Evolutionary conservation across 352 stramenopile genomes (phyloP), one percentile per base, ranked within the genome.

Genomic region (Halophytophthora batemanensis): DNA sequence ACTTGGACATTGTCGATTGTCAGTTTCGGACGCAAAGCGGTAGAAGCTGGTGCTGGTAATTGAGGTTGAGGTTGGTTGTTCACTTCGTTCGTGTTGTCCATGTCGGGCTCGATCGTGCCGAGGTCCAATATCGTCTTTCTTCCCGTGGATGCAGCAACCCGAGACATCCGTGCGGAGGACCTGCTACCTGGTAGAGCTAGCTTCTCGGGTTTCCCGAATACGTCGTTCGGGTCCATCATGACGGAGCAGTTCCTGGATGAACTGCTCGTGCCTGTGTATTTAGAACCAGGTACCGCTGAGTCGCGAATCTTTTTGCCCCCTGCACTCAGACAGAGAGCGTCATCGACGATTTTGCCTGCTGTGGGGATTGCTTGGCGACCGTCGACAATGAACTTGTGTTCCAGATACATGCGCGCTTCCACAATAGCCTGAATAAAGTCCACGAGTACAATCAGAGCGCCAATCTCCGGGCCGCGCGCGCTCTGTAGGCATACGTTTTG

Each of bases 401-500:
- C 35, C 25, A 69, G 29, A 21, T 66, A 66, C 42, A 56, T 46
- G 34, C 38, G 47, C 14, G 50, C 49, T 29, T 61, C 58, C 7
- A 66, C 0, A 2, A 61, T 13, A 0, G 47, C 40, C 31, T 66
- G 58, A n/a, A 21, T 19, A n/a, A 58, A 21, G 15, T 61, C 58
- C 10, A 61, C 51, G 11, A 43, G 5, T 34, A 65, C 50, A 28
- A 61, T 52, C 11, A 61, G 23, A 12, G 11, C 51, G 8, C 42
- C 17, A n/a, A 61, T 39, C n/a, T 8, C 35, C 6, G 45, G 52
- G 3, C 51, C 56, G 4, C 58, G 51, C 31, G 57, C 45, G 10
- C 48, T 61, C 29, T 69, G 55, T n/a, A 69, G 21, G 28, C 49
- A 69, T 17, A 60, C 50, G 23, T 64, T 71, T n/a, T 64, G 48